These are phyloP conservation scores for Thermothielavioides terrestris DNA, from an alignment of 495 filamentous ascomycete genomes.

Conservation along the genomic window DNA sequence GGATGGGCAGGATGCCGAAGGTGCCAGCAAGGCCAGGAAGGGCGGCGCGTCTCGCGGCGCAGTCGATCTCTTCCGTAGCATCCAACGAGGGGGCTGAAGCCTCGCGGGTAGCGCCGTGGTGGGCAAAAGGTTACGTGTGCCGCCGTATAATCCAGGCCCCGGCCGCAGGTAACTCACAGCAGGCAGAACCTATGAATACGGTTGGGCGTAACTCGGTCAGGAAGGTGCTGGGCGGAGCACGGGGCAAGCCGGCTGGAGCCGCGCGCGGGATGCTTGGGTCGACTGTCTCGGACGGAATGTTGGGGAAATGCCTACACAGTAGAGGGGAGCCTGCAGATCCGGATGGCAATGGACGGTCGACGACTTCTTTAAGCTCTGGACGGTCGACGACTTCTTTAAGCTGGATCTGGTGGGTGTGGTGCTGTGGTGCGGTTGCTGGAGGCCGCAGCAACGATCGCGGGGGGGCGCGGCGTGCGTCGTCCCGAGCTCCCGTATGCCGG, in stretches of 20 bases:
- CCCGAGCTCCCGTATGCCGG: constrained; percentile 1
- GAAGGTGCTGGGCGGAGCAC: neutral
- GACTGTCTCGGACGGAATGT: too few relatives aligned
- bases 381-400: constrained; percentile 11
- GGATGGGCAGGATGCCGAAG: neutral
- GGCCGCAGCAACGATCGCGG: constrained; percentile 8
- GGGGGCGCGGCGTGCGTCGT: constrained; percentile 6
- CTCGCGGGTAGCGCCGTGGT: neutral
- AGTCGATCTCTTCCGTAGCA: constrained; percentile 3
- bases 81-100: constrained; percentile 1
- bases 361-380: constrained; percentile 13
- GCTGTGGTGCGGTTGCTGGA: neutral
- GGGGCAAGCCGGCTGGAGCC: too few relatives aligned
- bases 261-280: too few relatives aligned
- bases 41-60: constrained; percentile 11
- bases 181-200: too few relatives aligned
- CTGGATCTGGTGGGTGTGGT: constrained; percentile 2
- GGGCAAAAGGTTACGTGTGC: neutral
- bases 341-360: constrained; percentile 8
- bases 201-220: too few relatives aligned
- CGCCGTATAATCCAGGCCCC: neutral
- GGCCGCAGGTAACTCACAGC: neutral
- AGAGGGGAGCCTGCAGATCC: neutral
- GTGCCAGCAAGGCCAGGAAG: neutral
- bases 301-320: constrained; percentile 11